Percentiles rank a stretch among this genome's conserved stretches.
Evolutionary conservation across 768 basidiomycete species (phyloP).

Genomic region (Boletus rubropictus): DNA sequence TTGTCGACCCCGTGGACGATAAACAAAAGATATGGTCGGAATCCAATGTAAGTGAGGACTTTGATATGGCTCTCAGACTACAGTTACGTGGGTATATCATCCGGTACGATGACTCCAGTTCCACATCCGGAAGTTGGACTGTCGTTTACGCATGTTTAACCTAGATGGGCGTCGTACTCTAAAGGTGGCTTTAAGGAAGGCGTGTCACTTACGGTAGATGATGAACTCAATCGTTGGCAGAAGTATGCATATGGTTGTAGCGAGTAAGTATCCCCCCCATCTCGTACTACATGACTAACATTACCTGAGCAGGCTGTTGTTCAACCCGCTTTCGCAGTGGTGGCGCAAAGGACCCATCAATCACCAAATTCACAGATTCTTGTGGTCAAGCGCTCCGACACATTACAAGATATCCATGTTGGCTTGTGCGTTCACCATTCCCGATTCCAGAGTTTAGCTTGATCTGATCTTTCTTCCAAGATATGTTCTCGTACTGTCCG

Average conservation of each 20-base stretch:
- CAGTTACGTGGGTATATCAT: slow-evolving; percentile 67
- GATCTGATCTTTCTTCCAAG: slow-evolving; percentile 16
- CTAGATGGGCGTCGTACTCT: slow-evolving; percentile 73
- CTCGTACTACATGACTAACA: not conserved
- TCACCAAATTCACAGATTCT: slow-evolving; percentile 67
- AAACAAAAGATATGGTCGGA: slow-evolving; percentile 75
- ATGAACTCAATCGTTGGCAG: slow-evolving; percentile 90
- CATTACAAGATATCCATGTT: slow-evolving; percentile 75
- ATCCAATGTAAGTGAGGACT: slow-evolving; percentile 62
- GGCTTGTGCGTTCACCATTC: slow-evolving; percentile 37
- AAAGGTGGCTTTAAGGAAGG: slow-evolving; percentile 88
- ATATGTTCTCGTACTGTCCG: slow-evolving; percentile 52
- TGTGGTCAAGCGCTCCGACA: slow-evolving; percentile 71
- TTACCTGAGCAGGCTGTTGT: slow-evolving; percentile 56
- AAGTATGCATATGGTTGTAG: slow-evolving; percentile 72
- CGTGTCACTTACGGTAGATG: slow-evolving; percentile 82
- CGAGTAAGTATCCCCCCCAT: slow-evolving; percentile 39
- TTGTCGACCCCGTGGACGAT: slow-evolving; percentile 45
- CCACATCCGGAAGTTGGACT: slow-evolving; percentile 1
- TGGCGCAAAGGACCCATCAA: slow-evolving; percentile 77
- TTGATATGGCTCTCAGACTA: slow-evolving; percentile 60
- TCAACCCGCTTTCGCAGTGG: slow-evolving; percentile 80
- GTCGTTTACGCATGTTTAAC: not conserved
- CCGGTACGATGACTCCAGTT: slow-evolving; percentile 31
- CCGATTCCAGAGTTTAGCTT: not conserved